These are phyloP conservation scores for Podospora appendiculata DNA, from an alignment of 495 filamentous ascomycete species.

Conservation along the genomic window DNA sequence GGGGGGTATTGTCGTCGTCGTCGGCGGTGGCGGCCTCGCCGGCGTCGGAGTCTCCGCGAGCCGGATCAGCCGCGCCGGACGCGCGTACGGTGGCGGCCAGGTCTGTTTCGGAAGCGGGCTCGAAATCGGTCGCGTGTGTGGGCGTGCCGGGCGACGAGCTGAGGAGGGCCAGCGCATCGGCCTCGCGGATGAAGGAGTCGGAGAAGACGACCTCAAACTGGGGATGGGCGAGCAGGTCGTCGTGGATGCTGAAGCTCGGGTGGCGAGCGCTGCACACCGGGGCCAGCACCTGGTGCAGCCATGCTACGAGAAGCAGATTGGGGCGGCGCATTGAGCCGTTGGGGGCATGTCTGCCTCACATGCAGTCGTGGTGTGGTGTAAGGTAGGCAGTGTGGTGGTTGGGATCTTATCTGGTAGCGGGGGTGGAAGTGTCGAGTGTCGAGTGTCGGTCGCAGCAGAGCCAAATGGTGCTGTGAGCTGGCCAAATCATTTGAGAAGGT, in stretches of 20 bases:
- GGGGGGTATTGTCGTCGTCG: constrained; percentile 7
- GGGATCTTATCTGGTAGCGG: no score
- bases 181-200: constrained; percentile 63
- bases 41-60: constrained; percentile 3
- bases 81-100: constrained; percentile 26
- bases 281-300: constrained; percentile 32
- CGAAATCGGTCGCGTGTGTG: constrained; percentile 22
- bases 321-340: constrained; percentile 44
- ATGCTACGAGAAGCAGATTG: constrained; percentile 32
- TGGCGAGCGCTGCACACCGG: constrained; percentile 35
- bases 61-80: constrained; percentile 6
- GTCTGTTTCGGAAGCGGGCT: constrained; percentile 29
- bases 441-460: no score
- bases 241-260: constrained; percentile 57
- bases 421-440: no score
- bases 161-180: constrained; percentile 56
- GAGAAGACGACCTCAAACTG: constrained; percentile 85
- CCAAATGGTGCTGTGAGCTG: background rate
- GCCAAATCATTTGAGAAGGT: constrained; percentile 15
- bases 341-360: constrained; percentile 22
- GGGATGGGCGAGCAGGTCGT: constrained; percentile 86
- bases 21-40: background rate
- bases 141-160: constrained; percentile 20
- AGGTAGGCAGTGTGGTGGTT: no score
- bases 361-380: constrained; percentile 2